Base-by-base conservation (phyloP, 768 basidiomycete genomes). In the Tubosaeta brunneosetosa region DNA sequence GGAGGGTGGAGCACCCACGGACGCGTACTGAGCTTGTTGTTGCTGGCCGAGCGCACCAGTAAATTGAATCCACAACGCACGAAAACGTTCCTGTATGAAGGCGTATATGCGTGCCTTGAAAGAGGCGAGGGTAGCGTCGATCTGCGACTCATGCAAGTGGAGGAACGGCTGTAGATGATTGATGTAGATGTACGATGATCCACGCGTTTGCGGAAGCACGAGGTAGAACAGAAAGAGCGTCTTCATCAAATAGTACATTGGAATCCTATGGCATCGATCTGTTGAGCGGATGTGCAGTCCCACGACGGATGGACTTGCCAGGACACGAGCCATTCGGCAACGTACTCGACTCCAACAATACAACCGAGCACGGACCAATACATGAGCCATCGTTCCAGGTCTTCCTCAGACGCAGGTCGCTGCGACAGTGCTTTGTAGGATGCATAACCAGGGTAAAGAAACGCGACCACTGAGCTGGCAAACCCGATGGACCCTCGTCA, bases 351-450 rank as follows among this genome's bases (percentile, higher is more conserved):
- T 4, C 82, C 85, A 14, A 93, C 79, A 61, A 93, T 82, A 64
- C 86, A 88, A 2, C 89, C 88, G 3, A 91, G 78, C 0, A 90
- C 88, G n/a, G 84, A 85, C 94, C 94, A 97, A 62, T 97, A 97
- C 90, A 93, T 94, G 49, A 97, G 78, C 93, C 94, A 97, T 71
- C 92, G 77, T 66, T 97, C 94, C 9, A 94, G 76, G 42, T 92
- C 91, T 47, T 77, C 80, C 61, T 91, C 89, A 1, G 85, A 86
- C 2, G 89, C 88, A 17, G 90, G 90, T n/a, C 91, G 78, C 60
- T 88, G 84, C 34, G 88, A 87, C 31, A 97, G 80, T 0, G 90
- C 84, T 75, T 97, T 97, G 76, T 94, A 97, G n/a, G 91, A 94
- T 29, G 92, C 90, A 72, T 97, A 97, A 22, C 88, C 89, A 0